Evolutionary conservation across 768 basidiomycete genomes (phyloP), one percentile per base, ranked within the genome.

Genomic region (Suillus subluteus): DNA sequence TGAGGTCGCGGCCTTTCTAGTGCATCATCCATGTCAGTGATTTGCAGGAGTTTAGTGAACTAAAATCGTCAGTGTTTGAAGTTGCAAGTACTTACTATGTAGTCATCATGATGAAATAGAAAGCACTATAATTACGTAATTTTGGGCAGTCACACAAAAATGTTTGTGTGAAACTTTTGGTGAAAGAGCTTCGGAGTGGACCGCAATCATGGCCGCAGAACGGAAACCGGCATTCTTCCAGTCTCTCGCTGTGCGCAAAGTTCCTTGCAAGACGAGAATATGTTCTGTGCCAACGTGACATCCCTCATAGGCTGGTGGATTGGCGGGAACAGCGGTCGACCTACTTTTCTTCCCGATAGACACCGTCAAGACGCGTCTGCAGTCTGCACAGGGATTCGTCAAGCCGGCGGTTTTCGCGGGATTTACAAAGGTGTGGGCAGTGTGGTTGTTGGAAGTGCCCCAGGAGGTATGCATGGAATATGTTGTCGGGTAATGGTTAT

Each of bases 341-440:
- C 85, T 98, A 55, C 85, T 98, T 26, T 96, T 99, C 82, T 99
- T 95, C 77, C 97, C 97, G 2, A 88, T 99, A 65, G 97, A 99
- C 80, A 98, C 97, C 1, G 79, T 99, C 75, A 99, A 99, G 80
- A 99, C 98, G 46, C 90, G 97, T 58, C 84, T 98, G 41, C 97
- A 99, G 73, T 91, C 95, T 7, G 76, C 88, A 3, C 89, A 93
- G 73, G 98, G 97, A 21, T 98, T 99, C 76, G 75, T 87, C 55
- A 80, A 82, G 90, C 95, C 2, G 97, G 97, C 18, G 98, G 96
- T 0, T 93, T 98, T 77, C 87, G 79, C 62, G 96, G 95, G 11
- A 86, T 99, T 7, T 99, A 99, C 80, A 91, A 92, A 70, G 97
- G 97, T 9, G 81, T 99, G 6, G 96, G 96, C 35, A 97, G 95